Evolutionary conservation across 2,329 filamentous ascomycete species (phyloP).

Genomic region (Remersonia thermophila): DNA sequence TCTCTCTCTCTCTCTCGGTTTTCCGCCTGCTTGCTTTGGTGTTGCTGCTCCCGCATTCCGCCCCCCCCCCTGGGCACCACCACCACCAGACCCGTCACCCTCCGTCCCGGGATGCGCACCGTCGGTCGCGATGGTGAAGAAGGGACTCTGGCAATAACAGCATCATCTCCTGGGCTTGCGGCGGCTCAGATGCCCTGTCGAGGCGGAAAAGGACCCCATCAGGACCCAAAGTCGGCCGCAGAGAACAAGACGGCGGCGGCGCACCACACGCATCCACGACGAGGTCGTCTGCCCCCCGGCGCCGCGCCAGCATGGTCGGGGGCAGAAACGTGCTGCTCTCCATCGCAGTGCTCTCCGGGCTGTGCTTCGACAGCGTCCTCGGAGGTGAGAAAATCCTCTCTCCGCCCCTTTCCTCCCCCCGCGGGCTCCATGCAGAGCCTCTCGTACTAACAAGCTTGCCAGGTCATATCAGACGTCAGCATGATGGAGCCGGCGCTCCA

Average conservation of each 20-base stretch:
- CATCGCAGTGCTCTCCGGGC: constrained; percentile 16
- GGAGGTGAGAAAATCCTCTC: constrained; percentile 13
- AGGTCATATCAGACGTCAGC: constrained; percentile 4
- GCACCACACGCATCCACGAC: constrained; percentile 6
- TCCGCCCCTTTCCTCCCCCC: background rate
- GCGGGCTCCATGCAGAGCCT: background rate
- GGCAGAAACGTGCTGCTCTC: constrained; percentile 16
- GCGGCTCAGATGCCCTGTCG: constrained; percentile 10
- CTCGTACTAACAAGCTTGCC: constrained; percentile 2
- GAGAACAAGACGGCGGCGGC: background rate
- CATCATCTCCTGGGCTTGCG: constrained; percentile 2
- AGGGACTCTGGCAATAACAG: constrained; percentile 9
- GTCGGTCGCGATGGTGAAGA: constrained; percentile 11
- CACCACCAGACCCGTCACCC: no score
- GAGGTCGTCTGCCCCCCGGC: no score
- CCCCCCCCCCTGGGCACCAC: no score
- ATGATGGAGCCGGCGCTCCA: constrained; percentile 8
- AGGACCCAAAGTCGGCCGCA: constrained; percentile 3
- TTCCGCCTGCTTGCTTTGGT: background rate
- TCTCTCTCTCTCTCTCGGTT: background rate
- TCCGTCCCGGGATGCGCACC: constrained; percentile 5
- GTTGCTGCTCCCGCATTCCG: no score
- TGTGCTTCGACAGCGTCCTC: constrained; percentile 13
- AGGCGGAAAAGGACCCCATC: constrained; percentile 9
- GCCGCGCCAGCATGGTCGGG: constrained; percentile 16